Evolutionary conservation across 306 rosid genomes (phyloP), one percentile per base, ranked within the genome.

Genomic region (Cucurbita maxima): DNA sequence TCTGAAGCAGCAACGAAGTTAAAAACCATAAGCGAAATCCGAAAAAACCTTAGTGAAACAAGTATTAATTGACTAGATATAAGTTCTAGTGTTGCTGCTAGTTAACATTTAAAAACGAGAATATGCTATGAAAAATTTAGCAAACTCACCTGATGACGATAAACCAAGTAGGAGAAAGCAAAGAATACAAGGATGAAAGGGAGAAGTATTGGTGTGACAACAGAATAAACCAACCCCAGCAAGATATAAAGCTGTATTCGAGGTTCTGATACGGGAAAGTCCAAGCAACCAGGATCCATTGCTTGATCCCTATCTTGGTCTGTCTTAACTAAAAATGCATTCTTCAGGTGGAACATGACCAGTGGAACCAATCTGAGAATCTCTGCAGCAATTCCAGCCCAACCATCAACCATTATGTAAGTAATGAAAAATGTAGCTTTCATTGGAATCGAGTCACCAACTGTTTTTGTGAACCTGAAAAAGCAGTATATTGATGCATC

Each of bases 341-440:
- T 93, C 85, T 90, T 90, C 12, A 93, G 25, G 81, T 93, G 98
- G 86, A 84, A 93, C 12, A 82, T 58, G 63, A 79, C 64, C 64
- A 93, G 76, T 4, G 97, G 79, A 76, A 61, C 57, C 86, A 93
- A 25, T 82, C 98, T 88, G 43, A 90, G 83, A 60, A 90, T 83
- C 80, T 93, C 97, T 56, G 83, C 93, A 53, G 97, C 97, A 67
- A 93, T 40, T 80, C 98, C 97, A 77, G 97, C 76, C 97, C 98
- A 93, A 16, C 98, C 98, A 68, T 93, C 98, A 5, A 93, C 82
- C 98, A 88, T 90, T 82, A 85, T 75, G 64, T 93, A 93, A 73
- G 98, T 93, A 30, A 93, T 93, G 89, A 88, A 93, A 87, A 90
- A 93, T 22, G 97, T 90, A 40, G 94, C 98, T 80, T 90, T 90